Base-by-base conservation (phyloP, 2,329 filamentous ascomycete genomes). In the Allantophomopsis lycopodina region DNA sequence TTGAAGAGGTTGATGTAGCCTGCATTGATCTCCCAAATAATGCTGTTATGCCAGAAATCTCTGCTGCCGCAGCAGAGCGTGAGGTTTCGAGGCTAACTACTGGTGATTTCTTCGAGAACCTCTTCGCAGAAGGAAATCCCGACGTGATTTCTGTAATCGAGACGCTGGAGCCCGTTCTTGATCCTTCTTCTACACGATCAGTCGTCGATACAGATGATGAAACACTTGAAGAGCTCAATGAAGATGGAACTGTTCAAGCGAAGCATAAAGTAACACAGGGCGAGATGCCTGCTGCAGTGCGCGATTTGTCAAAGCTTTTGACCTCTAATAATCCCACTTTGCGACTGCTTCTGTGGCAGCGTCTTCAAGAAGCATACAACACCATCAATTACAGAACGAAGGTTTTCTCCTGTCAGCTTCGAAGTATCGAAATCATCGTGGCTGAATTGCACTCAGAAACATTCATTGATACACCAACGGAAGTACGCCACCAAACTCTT, bases 81-180 rank as follows among this genome's bases (percentile, higher is more conserved):
- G 89, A 98, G 55, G 81, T 95, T 18, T 89, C 85, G 11, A 87
- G 88, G 51, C 69, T 96, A 28, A 94, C 85, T 12, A 96, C 89
- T 0, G 91, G 94, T 74, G 89, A 95, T 54, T 96, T 96, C 57
- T 96, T 98, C 59, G 69, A 87, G 38, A 84, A 79, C 31, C 73
- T 98, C 1, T 96, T 96, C 55, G 82, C 84, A 43, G 79, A 87
- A 31, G 82, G 91, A 42, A 73, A 79, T 42, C 77, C 80, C 36
- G 80, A 95, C 48, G 84, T 89, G 0, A 73, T 89, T 11, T 72
- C 79, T 5, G 76, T 95, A 15, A 95, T 98, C 42, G 87, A 95
- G 52, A 91, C 79, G 20, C 64, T 98, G 30, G 91, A 98, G 53
- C 91, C 91, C 4, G 83, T 98, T 8, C 66, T 98, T 5, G 89